Conservation (phyloP, 169 alveolate species). For the Cryptosporidium parvum region DNA sequence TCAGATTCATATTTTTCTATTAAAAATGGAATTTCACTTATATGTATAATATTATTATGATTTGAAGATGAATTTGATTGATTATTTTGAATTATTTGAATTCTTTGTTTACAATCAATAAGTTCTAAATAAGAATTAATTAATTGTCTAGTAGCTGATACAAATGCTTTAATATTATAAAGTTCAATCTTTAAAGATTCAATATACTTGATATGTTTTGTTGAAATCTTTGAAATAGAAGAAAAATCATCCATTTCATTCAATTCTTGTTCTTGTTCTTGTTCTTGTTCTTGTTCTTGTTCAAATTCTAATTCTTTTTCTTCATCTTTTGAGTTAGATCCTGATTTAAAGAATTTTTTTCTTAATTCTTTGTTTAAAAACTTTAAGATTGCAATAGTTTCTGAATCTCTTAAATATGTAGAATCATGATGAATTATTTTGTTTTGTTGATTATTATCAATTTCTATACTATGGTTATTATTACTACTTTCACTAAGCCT, state of each 20-base stretch:
- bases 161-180: background rate
- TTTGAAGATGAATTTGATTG: background rate
- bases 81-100: background rate
- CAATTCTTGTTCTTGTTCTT: background rate
- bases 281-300: background rate
- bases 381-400: constrained; percentile 26
- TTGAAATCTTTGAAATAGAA: background rate
- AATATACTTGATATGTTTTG: constrained; percentile 30
- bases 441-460: background rate
- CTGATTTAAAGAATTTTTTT: background rate
- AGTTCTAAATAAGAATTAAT: constrained; percentile 58
- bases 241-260: background rate
- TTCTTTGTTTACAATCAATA: constrained; percentile 66
- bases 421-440: background rate
- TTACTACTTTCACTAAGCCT: background rate
- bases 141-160: constrained; percentile 54
- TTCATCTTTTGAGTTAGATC: background rate
- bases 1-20: constrained; percentile 37
- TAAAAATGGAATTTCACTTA: constrained; percentile 11
- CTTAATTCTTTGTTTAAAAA: constrained; percentile 30
- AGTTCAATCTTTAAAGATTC: constrained; percentile 48
- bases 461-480: background rate
- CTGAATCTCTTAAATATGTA: constrained; percentile 57
- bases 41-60: constrained; percentile 35
- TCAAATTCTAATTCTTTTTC: too few relatives aligned